Evolutionary conservation across 169 alveolate genomes (phyloP).

Genomic region (Miamiensis avidus): DNA sequence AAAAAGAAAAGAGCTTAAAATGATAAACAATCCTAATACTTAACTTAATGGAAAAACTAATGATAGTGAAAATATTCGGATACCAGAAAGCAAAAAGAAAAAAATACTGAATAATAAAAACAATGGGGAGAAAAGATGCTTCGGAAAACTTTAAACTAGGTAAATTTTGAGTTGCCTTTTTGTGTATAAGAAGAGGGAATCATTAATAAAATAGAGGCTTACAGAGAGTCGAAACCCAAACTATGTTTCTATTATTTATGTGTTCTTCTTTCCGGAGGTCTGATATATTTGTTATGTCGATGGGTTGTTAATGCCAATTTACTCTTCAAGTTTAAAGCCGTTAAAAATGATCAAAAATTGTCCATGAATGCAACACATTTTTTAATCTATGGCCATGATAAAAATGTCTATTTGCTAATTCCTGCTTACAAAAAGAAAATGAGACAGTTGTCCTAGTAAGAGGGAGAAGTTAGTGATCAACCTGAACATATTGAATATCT

Average conservation of each 20-base stretch:
- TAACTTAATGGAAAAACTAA: too few relatives aligned
- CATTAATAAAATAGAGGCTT: conserved; percentile 5
- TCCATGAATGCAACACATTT: not conserved
- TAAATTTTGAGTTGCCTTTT: not conserved
- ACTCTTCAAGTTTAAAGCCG: not conserved
- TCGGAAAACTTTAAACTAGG: too few relatives aligned
- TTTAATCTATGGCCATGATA: not conserved
- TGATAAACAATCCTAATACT: too few relatives aligned
- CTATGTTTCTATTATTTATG: not conserved
- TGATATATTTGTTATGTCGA: conserved; percentile 5
- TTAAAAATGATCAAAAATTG: not conserved
- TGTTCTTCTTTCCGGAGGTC: not conserved
- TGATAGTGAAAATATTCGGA: too few relatives aligned
- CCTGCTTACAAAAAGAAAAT: not conserved
- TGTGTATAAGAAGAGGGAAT: conserved; percentile 21
- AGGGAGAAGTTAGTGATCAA: not conserved
- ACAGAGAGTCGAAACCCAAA: not conserved
- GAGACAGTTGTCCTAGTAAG: conserved; percentile 9
- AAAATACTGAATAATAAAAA: too few relatives aligned
- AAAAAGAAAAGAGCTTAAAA: too few relatives aligned
- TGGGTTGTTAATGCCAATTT: conserved; percentile 1
- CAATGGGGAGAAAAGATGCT: too few relatives aligned
- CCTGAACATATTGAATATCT: too few relatives aligned
- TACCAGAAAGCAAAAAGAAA: too few relatives aligned
- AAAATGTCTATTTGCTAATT: not conserved